Evolutionary conservation across 768 basidiomycete species (phyloP).

Genomic region (Termitomyces sp.): DNA sequence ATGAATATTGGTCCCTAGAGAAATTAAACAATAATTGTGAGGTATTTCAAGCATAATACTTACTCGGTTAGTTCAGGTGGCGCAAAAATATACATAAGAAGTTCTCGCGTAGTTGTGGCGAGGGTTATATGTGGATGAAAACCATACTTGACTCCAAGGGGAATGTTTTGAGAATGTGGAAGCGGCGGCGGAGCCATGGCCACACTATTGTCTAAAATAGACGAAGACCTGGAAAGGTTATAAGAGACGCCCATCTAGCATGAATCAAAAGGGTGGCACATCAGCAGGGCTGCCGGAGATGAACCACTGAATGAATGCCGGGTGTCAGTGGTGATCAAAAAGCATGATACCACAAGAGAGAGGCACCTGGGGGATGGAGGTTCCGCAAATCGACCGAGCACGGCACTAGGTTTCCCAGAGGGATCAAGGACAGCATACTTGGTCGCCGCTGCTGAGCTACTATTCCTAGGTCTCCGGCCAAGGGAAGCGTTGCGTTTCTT

Average conservation of each 20-base stretch:
- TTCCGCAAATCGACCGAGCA: constrained; percentile 19
- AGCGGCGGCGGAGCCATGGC: constrained; percentile 15
- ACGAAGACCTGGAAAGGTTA: constrained; percentile 22
- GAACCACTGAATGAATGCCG: constrained; percentile 21
- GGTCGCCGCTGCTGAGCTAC: constrained; percentile 38
- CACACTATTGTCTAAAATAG: constrained; percentile 24
- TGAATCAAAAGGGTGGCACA: constrained; percentile 23
- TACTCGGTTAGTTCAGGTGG: constrained; percentile 57
- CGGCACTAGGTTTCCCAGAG: constrained; percentile 19
- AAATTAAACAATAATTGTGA: constrained; percentile 3
- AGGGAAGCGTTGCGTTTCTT: constrained; percentile 63
- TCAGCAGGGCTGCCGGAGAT: constrained; percentile 33
- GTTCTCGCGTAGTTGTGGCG: constrained; percentile 58
- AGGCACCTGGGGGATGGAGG: constrained; percentile 21
- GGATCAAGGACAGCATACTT: constrained; percentile 36
- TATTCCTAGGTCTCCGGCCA: constrained; percentile 61
- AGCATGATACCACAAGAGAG: constrained; percentile 10
- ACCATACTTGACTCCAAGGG: constrained; percentile 42
- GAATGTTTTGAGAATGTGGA: constrained; percentile 24
- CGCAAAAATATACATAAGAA: constrained; percentile 70
- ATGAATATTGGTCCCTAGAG: constrained; percentile 34
- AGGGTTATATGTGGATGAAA: constrained; percentile 49
- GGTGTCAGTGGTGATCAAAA: constrained; percentile 16
- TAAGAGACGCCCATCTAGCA: constrained; percentile 14
- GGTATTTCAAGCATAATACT: constrained; percentile 16